Conservation (phyloP, 345 rosid genomes). For the Mercurialis annua region DNA sequence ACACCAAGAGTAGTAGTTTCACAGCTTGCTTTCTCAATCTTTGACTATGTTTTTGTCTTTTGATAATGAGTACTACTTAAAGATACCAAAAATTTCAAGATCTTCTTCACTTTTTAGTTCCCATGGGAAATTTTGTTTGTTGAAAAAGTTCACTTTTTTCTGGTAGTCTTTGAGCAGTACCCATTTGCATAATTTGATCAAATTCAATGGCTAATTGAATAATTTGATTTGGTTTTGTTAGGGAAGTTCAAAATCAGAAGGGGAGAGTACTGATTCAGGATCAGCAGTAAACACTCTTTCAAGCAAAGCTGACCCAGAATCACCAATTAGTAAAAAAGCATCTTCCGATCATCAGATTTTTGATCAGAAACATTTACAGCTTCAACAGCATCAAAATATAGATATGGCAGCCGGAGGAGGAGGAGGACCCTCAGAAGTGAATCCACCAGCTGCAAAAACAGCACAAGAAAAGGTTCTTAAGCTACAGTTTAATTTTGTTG, state of each 20-base stretch:
- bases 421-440: constrained; percentile 41
- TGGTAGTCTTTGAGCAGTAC: constrained; percentile 8
- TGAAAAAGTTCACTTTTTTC: constrained; percentile 3
- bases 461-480: constrained; percentile 78
- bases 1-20: constrained; percentile 70
- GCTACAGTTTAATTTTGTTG: too few species aligned
- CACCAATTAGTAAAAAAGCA: constrained; percentile 67
- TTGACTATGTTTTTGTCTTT: constrained; percentile 50
- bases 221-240: constrained; percentile 14
- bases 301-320: constrained; percentile 74
- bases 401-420: constrained; percentile 47
- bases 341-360: constrained; percentile 40
- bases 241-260: constrained; percentile 88
- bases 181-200: constrained; percentile 7
- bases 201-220: constrained; percentile 1
- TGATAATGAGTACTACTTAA: constrained; percentile 3
- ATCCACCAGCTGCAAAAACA: constrained; percentile 50
- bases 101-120: neutral
- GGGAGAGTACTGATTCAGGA: constrained; percentile 82
- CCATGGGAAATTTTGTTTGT: neutral
- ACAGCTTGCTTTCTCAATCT: constrained; percentile 30
- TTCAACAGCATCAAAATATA: constrained; percentile 34
- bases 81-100: neutral
- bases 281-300: constrained; percentile 72
- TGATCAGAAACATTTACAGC: constrained; percentile 35